phyloP scores from a whole-genome alignment of 176 grass and related monocot species.

The Tillandsia fasciculata region DNA sequence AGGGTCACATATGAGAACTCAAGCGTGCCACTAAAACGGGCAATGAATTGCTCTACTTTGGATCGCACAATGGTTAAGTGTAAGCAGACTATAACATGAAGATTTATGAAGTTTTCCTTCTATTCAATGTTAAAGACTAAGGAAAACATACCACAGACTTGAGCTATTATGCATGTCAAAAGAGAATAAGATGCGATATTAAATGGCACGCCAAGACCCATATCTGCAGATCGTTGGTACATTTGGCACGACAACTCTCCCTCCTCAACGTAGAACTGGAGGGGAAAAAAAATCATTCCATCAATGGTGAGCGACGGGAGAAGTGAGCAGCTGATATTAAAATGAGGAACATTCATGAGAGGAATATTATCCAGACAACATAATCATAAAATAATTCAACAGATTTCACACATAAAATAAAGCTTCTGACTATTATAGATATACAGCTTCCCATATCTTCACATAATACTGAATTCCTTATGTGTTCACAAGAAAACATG shows the following conservation, averaged over 20 bases:
- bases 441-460: neutral
- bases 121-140: neutral
- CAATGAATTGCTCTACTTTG: no score
- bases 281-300: no score
- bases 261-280: slow-evolving; percentile 78
- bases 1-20: no score
- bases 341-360: neutral
- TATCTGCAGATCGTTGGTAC: slow-evolving; percentile 89
- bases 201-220: slow-evolving; percentile 89
- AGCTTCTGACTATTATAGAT: no score
- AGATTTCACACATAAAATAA: no score
- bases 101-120: no score
- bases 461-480: neutral
- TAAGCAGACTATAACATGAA: no score
- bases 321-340: neutral
- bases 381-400: no score
- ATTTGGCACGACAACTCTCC: slow-evolving; percentile 88
- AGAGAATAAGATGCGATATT: slow-evolving; percentile 81
- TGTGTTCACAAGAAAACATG: neutral
- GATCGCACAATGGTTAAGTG: no score
- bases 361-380: no score
- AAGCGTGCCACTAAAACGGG: no score
- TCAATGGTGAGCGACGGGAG: no score
- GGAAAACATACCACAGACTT: slow-evolving; percentile 75
- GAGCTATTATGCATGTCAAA: slow-evolving; percentile 75